Evolutionary conservation across 441 rosid species (phyloP), one percentile per base, ranked within the genome.

Genomic region (Pelargonium australe): DNA sequence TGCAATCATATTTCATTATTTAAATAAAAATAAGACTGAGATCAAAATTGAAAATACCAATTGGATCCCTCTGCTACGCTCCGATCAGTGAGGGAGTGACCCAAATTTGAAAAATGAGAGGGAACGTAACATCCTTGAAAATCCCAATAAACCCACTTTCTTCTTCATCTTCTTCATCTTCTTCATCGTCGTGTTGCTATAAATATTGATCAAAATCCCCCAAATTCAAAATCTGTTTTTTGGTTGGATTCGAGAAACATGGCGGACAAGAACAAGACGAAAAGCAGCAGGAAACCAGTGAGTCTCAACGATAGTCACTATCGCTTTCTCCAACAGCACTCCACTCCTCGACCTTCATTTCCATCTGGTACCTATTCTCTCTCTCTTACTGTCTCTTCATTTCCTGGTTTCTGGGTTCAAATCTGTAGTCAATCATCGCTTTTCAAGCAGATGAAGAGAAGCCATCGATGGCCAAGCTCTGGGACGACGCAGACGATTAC

Each of bases 231-330:
- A 31, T 31, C 37, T 31, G 3, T 31, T 31, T 31, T 31, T 4
- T 31, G 37, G 37, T 31, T 31, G 37, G 37, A 31, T 31, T 31
- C 37, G 37, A 31, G 64, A 20, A 17, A 69, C 47, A 89, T 91
- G 97, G 92, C 77, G 65, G 89, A 82, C 0, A 77, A 71, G 17
- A 80, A 75, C 70, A 55, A 55, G 61, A 20, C 23, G 25, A n/a
- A 55, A 20, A 75, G 84, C 60, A 68, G 68, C 10, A 77, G 84
- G 77, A 84, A 82, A 60, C 90, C 97, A 31, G 74, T 78, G 67
- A 89, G 92, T 76, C 79, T 89, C 49, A 91, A 91, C 84, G 89
- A 89, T 72, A 81, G 87, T 57, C 87, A 87, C 72, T 84, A 87
- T 44, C 94, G 89, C 60, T 72, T 87, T 68, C 92, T 91, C 37